Conservation (phyloP, 805 yeast species). For the Kodamaea leandrae region DNA sequence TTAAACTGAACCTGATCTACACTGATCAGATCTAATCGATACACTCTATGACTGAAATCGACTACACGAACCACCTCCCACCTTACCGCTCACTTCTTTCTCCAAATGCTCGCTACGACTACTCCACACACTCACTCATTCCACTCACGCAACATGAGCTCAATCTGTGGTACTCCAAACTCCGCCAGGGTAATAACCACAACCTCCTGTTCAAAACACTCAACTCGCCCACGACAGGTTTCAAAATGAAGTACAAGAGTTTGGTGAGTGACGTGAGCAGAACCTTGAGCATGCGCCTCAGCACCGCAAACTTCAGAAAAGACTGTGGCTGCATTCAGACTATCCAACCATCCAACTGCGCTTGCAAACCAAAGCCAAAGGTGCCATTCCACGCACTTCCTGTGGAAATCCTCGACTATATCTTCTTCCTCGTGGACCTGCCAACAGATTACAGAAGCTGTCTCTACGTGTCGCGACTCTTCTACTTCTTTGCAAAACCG, state of each 20-base stretch:
- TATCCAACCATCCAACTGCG: background rate
- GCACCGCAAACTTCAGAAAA: slow-evolving; percentile 15
- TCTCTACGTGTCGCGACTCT: slow-evolving; percentile 50
- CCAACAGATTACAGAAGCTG: slow-evolving; percentile 36
- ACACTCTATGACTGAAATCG: slow-evolving; percentile 8
- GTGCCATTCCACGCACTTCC: slow-evolving; percentile 37
- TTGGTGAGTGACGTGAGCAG: slow-evolving; percentile 49
- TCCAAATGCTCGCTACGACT: slow-evolving; percentile 51
- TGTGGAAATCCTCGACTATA: slow-evolving; percentile 38
- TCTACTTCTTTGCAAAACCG: slow-evolving; percentile 52
- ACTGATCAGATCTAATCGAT: background rate
- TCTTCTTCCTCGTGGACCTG: slow-evolving; percentile 35
- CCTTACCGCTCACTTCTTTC: slow-evolving; percentile 51
- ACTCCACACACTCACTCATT: slow-evolving; percentile 43
- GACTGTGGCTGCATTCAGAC: background rate
- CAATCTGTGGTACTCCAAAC: slow-evolving; percentile 18
- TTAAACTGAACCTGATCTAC: too few relatives aligned
- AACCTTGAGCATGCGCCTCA: slow-evolving; percentile 34
- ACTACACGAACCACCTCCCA: slow-evolving; percentile 9
- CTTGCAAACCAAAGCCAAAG: background rate
- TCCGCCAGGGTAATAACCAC: slow-evolving; percentile 16
- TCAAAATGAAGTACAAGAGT: slow-evolving; percentile 50
- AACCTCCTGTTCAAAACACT: slow-evolving; percentile 12
- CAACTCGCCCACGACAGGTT: slow-evolving; percentile 8
- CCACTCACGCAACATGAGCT: slow-evolving; percentile 37